Base-by-base conservation (phyloP, 768 basidiomycete species). In the Tephrocybe sp. region DNA sequence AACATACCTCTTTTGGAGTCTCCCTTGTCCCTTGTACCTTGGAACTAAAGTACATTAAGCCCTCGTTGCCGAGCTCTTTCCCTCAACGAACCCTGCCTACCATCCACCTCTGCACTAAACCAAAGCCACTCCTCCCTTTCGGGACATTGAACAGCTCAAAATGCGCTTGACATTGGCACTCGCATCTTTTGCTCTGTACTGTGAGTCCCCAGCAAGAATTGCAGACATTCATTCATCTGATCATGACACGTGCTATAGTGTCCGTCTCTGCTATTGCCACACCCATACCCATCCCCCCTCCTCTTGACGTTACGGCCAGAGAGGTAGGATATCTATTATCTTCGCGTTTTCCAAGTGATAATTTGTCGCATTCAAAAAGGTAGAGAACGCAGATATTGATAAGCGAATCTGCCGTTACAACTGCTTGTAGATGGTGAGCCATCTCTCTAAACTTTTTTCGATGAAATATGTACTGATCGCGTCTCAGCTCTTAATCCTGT, bases 271-370 rank as follows among this genome's bases (percentile, higher is more conserved):
- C 25, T 23, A 49, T 36, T 22, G 58, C 53, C n/a, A 47, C 47
- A 10, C 58, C 56, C 16, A 31, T 59, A 18, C 58, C 55, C 27
- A 42, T 53, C 22, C 29, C 53, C 9, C 56, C 53, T 31, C 50
- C 55, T 16, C 53, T 57, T 29, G 58, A 59, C 30, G 55, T 59
- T 24, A 55, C 50, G 37, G 56, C 56, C 25, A 50, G 55, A 21
- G 49, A 50, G 29, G 55, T 53, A 37, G 15, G 44, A 30, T 10
- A 27, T 15, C 3, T n/a, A n/a, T 1, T 6, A 3, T 2, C 4
- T 30, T 11, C 2, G 11, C 5, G 9, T 10, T 10, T 24, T 27
- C 19, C n/a, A 37, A 29, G 13, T 49, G 31, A 4, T 6, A 3
- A 29, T n/a, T 44, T 34, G 11, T 27, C 13, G 37, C 43, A 23